Conservation (phyloP, 768 basidiomycete species). For the Suillus lakei region DNA sequence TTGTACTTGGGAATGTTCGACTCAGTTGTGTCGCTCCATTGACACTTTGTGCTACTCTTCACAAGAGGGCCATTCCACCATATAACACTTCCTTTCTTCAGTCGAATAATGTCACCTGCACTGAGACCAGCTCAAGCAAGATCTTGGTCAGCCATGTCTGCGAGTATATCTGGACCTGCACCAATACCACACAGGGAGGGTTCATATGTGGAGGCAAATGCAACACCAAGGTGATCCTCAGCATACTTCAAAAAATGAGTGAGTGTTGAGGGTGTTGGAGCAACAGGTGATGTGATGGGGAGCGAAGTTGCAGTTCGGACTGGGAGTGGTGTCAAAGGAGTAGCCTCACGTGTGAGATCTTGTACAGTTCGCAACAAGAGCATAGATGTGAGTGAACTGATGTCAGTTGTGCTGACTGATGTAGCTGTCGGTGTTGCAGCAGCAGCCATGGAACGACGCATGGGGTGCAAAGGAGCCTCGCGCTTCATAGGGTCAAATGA, state of each 20-base stretch:
- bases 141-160: not conserved
- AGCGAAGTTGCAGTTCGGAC: no score
- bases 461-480: not conserved
- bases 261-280: slow-evolving; percentile 4
- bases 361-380: slow-evolving; percentile 3
- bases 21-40: no score
- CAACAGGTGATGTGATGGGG: no score
- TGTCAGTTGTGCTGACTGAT: not conserved
- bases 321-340: no score
- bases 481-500: not conserved
- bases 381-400: not conserved
- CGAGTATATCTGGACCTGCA: slow-evolving; percentile 7
- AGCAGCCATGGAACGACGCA: not conserved
- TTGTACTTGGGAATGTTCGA: no score
- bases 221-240: slow-evolving; percentile 4
- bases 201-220: not conserved
- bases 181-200: not conserved
- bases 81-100: slow-evolving; percentile 12
- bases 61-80: slow-evolving; percentile 13
- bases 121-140: not conserved
- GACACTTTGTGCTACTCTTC: not conserved
- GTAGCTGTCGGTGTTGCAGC: not conserved
- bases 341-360: no score
- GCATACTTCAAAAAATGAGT: slow-evolving; percentile 3
- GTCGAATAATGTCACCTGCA: slow-evolving; percentile 4